A percentile compares a stretch with the other conserved stretches of the same genome.
Conservation (phyloP, 73 alveolate species). For the Effrenium voratum region DNA sequence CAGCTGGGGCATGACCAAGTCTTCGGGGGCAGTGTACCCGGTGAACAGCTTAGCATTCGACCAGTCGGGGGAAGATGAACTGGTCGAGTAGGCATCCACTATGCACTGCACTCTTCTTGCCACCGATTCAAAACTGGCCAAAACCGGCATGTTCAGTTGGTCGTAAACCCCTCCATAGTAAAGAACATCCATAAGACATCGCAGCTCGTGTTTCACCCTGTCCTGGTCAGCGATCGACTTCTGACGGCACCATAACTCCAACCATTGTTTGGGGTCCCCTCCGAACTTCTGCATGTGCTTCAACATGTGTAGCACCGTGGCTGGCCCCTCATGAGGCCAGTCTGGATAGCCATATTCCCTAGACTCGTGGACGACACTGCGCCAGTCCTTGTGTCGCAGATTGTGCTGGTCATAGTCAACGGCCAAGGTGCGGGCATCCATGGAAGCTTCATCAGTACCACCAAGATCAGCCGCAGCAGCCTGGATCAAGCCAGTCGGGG, state of each 20-base stretch:
- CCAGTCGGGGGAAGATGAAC: conserved; percentile 30
- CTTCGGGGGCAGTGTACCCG: conserved; percentile 26
- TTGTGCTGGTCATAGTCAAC: conserved; percentile 25
- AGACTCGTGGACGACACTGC: neutral
- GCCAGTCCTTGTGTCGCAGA: neutral
- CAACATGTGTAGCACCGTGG: neutral
- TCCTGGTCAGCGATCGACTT: conserved; percentile 10
- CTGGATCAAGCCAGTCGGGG: neutral
- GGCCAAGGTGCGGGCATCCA: neutral
- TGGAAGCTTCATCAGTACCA: neutral
- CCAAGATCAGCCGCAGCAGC: neutral
- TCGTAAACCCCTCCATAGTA: neutral
- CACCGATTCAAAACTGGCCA: neutral
- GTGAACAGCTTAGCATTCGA: conserved; percentile 30
- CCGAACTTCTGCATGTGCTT: neutral
- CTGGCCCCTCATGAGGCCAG: conserved; percentile 73
- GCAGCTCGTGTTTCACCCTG: conserved; percentile 34
- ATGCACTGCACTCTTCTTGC: neutral
- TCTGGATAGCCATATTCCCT: neutral
- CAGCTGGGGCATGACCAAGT: conserved; percentile 40
- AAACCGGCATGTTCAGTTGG: conserved; percentile 21
- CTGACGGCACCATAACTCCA: conserved; percentile 36
- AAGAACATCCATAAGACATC: conserved; percentile 12
- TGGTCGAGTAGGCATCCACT: conserved; percentile 13
- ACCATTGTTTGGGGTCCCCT: conserved; percentile 59